Percentiles rank a stretch among this genome's conserved stretches.
Conservation (phyloP, 768 basidiomycete genomes). For the Xerocomellus chrysenteron region DNA sequence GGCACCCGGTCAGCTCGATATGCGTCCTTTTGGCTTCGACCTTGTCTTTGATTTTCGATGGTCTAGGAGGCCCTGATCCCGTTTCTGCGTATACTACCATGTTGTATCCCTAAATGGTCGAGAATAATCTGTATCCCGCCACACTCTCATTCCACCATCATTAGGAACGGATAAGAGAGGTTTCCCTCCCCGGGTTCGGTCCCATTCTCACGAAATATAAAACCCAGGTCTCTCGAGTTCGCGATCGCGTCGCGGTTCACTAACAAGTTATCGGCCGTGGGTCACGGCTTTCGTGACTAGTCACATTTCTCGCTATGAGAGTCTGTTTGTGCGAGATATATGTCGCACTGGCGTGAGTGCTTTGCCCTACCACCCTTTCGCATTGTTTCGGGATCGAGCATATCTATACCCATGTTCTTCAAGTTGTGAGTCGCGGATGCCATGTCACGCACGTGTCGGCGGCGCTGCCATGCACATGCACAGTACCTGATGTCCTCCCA, state of each 20-base stretch:
- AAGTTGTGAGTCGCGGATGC: not conserved
- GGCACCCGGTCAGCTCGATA: constrained; percentile 60
- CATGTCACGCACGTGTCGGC: not conserved
- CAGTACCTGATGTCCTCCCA: not conserved
- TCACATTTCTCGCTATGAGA: not conserved
- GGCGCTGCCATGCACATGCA: not conserved
- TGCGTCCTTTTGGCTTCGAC: constrained; percentile 70
- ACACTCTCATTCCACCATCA: not conserved
- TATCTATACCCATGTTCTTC: not conserved
- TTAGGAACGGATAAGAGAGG: not conserved
- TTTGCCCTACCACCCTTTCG: not conserved
- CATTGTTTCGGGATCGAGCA: not conserved
- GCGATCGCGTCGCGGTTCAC: not conserved
- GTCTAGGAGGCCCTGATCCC: constrained; percentile 35
- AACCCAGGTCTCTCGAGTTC: not conserved
- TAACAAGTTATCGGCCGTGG: not conserved
- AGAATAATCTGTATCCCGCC: constrained; percentile 14
- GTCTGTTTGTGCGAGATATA: not conserved
- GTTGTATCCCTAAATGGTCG: constrained; percentile 21
- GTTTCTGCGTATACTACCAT: constrained; percentile 10
- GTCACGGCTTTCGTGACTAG: not conserved
- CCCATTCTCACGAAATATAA: not conserved
- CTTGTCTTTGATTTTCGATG: constrained; percentile 76
- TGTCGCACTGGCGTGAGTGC: not conserved
- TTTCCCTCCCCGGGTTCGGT: no score